A percentile compares a stretch with the other conserved stretches of the same genome.
phyloP scores from a whole-genome alignment of 2,329 filamentous ascomycete species.

The Aspergillus puulaauensis region DNA sequence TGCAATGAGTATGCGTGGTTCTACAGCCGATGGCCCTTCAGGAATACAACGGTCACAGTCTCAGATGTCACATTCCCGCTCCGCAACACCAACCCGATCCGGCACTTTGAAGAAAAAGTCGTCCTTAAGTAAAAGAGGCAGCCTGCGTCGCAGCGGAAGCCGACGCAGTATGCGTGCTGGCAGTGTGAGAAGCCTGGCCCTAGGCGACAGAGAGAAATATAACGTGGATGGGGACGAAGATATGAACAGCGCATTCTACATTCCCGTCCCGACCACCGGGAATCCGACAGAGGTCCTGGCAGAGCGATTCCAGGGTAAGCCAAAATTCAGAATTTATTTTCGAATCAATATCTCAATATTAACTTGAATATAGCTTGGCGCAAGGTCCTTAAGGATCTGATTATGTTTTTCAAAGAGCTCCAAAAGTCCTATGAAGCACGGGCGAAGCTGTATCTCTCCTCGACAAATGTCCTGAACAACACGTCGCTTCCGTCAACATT shows the following conservation, averaged over 20 bases:
- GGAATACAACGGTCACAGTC: slow-evolving; percentile 42
- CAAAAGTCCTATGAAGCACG: slow-evolving; percentile 84
- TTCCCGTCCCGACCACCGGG: slow-evolving; percentile 82
- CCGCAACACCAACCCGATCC: slow-evolving; percentile 47
- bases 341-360: slow-evolving; percentile 12
- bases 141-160: slow-evolving; percentile 76
- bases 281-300: slow-evolving; percentile 86
- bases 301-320: slow-evolving; percentile 80
- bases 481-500: slow-evolving; percentile 73
- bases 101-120: slow-evolving; percentile 88
- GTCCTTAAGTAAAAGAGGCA: slow-evolving; percentile 71
- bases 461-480: slow-evolving; percentile 82
- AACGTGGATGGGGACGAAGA: slow-evolving; percentile 54
- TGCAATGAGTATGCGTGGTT: slow-evolving; percentile 34
- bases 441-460: slow-evolving; percentile 76
- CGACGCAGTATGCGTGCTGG: slow-evolving; percentile 79
- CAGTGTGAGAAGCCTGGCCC: slow-evolving; percentile 76
- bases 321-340: background rate
- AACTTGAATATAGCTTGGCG: slow-evolving; percentile 69
- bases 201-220: slow-evolving; percentile 62
- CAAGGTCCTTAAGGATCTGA: slow-evolving; percentile 91
- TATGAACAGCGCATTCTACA: slow-evolving; percentile 80
- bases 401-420: slow-evolving; percentile 89
- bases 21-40: slow-evolving; percentile 29
- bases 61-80: slow-evolving; percentile 42